Base-by-base conservation (phyloP, 2,329 filamentous ascomycete species). In the Diplodia mutila region DNA sequence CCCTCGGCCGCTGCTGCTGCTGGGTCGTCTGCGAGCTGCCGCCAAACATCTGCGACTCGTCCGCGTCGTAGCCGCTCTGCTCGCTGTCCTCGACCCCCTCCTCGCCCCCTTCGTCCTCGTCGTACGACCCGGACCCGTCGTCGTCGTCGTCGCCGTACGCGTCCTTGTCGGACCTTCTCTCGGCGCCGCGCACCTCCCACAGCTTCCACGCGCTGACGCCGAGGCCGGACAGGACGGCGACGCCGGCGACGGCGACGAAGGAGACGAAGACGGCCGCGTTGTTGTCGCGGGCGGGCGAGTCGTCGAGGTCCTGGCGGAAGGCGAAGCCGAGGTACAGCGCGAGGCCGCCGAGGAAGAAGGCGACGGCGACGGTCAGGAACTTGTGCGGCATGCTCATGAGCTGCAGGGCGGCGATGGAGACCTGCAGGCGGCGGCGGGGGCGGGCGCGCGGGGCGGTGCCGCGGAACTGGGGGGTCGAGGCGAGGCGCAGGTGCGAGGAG, bases 261-360 rank as follows among this genome's bases (percentile, higher is more conserved):
- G 42, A 11, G 46, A 64, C 34, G 21, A 64, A 53, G 46, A 64
- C 61, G 23, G 61, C 61, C 61, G 53, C 46, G 48, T 64, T 64
- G 48, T 64, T 64, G 49, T 39, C 42, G 11, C 61, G 61, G 8
- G 61, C 61, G 7, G 61, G 61, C 1, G 61, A 53, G 21, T 64
- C 61, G 14, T 64, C 61, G n/a, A 64, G 61, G 23, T 64, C 61
- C 48, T 64, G 61, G n/a, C 61, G 46, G 48, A 18, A 64, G 16
- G 61, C 61, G 37, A 64, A 64, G 21, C 61, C 61, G 11, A 64
- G 46, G 29, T 64, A 64, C 21, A 64, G 39, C 1, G 48, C 61
- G 12, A 64, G 52, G 1, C 61, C 61, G 7, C 46, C 46, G 12
- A 64, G 61, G 61, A 64, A 64, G 61, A 51, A 64, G 8, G 16